Base-by-base conservation (phyloP, 2,329 filamentous ascomycete genomes). In the Periglandula ipomoeae region DNA sequence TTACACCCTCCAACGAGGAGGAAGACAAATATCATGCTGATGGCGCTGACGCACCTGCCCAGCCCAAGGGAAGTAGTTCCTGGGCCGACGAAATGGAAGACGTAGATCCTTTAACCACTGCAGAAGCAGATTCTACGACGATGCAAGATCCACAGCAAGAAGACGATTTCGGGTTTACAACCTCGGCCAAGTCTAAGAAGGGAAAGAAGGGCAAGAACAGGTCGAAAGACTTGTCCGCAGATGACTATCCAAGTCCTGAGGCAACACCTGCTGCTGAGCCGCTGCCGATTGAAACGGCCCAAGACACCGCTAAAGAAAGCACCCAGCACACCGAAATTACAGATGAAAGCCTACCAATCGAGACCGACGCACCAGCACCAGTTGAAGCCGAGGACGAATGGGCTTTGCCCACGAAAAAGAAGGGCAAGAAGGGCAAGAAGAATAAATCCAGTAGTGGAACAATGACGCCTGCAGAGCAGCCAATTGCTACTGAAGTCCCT, bases 131-230 rank as follows among this genome's bases (percentile, higher is more conserved):
- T 23, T 37, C 26, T 37, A 17, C 13, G 5, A 17, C 19, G 40
- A 19, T 5, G 11, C 22, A 38, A 35, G 19, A 8, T 8, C 15
- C n/a, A 10, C 30, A 35, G 10, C 47, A 47, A 30, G 50, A 55
- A 17, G 54, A 53, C 22, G 59, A 62, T 30, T 58, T 55, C 50
- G 64, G 64, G 4, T 55, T 63, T 32, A 63, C 68, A 45, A 58
- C 60, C 46, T 70, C 67, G 50, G 70, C 67, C 51, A 75, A 73
- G 53, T 69, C 61, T 44, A 64, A 63, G 56, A 65, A 65, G 59
- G 66, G 54, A 62, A 65, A 64, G 55, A 58, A 64, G 50, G 39
- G n/a, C n/a, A n/a, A n/a, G n/a, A n/a, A 17, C 8, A 51, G 42
- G 38, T 30, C 47, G 2, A 48, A 26, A 38, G n/a, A 38, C 19